Conservation (phyloP, 371 early-diverging fungal species). For the Chytridiales sp. region DNA sequence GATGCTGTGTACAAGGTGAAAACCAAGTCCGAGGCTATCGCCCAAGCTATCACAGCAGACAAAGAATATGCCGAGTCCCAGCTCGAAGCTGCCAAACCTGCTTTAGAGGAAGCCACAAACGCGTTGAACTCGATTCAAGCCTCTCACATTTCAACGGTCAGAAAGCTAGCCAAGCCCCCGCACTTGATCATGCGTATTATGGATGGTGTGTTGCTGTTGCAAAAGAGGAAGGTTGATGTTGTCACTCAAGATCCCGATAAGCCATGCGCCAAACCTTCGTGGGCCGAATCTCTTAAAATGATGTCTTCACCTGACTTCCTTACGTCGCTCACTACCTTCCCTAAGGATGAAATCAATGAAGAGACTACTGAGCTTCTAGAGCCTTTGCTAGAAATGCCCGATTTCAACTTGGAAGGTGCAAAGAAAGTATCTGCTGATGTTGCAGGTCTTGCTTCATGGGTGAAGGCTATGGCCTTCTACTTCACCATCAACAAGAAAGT, state of each 20-base stretch:
- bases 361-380: slow-evolving; percentile 62
- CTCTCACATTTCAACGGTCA: slow-evolving; percentile 60
- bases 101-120: slow-evolving; percentile 58
- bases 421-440: slow-evolving; percentile 69
- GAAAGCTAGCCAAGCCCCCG: slow-evolving; percentile 65
- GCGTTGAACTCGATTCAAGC: slow-evolving; percentile 66
- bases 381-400: slow-evolving; percentile 60
- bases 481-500: slow-evolving; percentile 64
- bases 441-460: slow-evolving; percentile 63
- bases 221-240: slow-evolving; percentile 51
- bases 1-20: slow-evolving; percentile 63
- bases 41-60: slow-evolving; percentile 59
- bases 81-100: slow-evolving; percentile 63
- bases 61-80: slow-evolving; percentile 56
- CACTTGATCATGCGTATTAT: slow-evolving; percentile 67
- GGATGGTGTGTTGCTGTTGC: slow-evolving; percentile 60
- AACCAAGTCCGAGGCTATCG: slow-evolving; percentile 59
- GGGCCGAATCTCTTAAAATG: slow-evolving; percentile 58
- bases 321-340: slow-evolving; percentile 53
- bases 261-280: slow-evolving; percentile 58
- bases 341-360: slow-evolving; percentile 64
- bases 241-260: slow-evolving; percentile 58
- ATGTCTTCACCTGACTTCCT: slow-evolving; percentile 61
- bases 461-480: slow-evolving; percentile 58
- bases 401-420: slow-evolving; percentile 64